Conservation (phyloP, 2,329 filamentous ascomycete species). For the Endothia cerciana region DNA sequence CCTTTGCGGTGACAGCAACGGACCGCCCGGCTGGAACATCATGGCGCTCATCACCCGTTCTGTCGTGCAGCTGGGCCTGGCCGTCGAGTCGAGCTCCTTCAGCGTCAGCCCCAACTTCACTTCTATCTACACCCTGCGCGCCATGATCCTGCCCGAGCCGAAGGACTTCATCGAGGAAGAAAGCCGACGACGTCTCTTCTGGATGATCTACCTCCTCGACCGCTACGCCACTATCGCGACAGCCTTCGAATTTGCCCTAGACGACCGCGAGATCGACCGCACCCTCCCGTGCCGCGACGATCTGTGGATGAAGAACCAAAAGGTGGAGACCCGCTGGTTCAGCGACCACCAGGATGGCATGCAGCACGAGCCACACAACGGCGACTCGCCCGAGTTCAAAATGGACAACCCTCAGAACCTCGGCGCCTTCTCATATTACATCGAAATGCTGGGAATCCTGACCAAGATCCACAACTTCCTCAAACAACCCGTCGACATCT, state of each 20-base stretch:
- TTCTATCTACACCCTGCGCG: conserved; percentile 87
- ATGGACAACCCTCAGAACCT: conserved; percentile 77
- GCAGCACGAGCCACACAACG: conserved; percentile 23
- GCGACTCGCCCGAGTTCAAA: conserved; percentile 58
- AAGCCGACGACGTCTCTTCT: conserved; percentile 81
- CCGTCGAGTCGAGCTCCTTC: conserved; percentile 80
- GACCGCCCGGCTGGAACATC: conserved; percentile 89
- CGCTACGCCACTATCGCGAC: conserved; percentile 89
- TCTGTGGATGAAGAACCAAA: conserved; percentile 80
- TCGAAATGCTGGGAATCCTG: conserved; percentile 85
- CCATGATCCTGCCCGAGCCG: conserved; percentile 82
- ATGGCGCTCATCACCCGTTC: conserved; percentile 86
- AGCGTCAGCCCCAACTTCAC: conserved; percentile 77
- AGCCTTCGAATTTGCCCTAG: conserved; percentile 87
- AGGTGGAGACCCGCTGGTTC: conserved; percentile 86
- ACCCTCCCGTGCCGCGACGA: conserved; percentile 87
- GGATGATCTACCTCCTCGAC: conserved; percentile 92
- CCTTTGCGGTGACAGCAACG: conserved; percentile 83
- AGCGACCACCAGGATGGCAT: conserved; percentile 37
- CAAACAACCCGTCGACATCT: conserved; percentile 88
- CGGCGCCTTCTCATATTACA: conserved; percentile 86
- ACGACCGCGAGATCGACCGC: conserved; percentile 88
- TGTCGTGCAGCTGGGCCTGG: conserved; percentile 84
- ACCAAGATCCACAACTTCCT: conserved; percentile 88
- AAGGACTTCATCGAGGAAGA: conserved; percentile 90